Evolutionary conservation across 805 yeast genomes (phyloP).

Genomic region (Helenozyma baotianmanensis): DNA sequence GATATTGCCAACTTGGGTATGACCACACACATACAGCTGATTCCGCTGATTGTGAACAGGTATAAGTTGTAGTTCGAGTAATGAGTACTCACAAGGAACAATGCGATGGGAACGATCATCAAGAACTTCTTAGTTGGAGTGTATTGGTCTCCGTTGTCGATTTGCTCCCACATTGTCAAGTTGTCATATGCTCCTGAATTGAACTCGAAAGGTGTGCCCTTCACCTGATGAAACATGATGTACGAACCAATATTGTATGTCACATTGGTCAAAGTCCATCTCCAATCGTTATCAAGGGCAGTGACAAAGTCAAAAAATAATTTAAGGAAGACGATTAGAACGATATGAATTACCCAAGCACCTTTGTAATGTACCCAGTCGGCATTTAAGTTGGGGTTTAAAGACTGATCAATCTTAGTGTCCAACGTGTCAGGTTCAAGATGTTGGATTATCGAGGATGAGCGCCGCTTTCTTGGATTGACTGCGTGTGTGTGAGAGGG

Average conservation of each 20-base stretch:
- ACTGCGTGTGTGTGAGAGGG: slow-evolving; percentile 16
- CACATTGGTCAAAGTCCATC: slow-evolving; percentile 91
- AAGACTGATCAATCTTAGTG: slow-evolving; percentile 85
- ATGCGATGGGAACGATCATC: slow-evolving; percentile 85
- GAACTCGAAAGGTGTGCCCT: slow-evolving; percentile 96
- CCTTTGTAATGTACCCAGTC: slow-evolving; percentile 95
- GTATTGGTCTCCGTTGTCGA: slow-evolving; percentile 91
- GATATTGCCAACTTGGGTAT: slow-evolving; percentile 86
- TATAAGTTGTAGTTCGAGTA: slow-evolving; percentile 81
- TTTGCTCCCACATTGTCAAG: slow-evolving; percentile 98
- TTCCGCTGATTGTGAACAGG: slow-evolving; percentile 72
- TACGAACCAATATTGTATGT: slow-evolving; percentile 89
- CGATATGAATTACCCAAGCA: slow-evolving; percentile 93
- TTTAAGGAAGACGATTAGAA: slow-evolving; percentile 70
- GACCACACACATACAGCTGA: slow-evolving; percentile 81
- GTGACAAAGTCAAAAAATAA: slow-evolving; percentile 76
- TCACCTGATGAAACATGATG: slow-evolving; percentile 93
- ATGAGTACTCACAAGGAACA: slow-evolving; percentile 84
- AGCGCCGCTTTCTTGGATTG: slow-evolving; percentile 52
- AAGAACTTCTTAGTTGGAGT: slow-evolving; percentile 94
- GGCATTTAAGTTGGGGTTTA: slow-evolving; percentile 87
- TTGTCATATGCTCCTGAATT: slow-evolving; percentile 95
- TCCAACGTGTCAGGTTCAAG: slow-evolving; percentile 91
- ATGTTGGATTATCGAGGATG: slow-evolving; percentile 85
- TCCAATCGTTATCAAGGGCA: slow-evolving; percentile 73